Percentiles rank a stretch among this genome's conserved stretches.
Evolutionary conservation across 495 filamentous ascomycete genomes (phyloP).

Genomic region (Parachaetomium inaequale): DNA sequence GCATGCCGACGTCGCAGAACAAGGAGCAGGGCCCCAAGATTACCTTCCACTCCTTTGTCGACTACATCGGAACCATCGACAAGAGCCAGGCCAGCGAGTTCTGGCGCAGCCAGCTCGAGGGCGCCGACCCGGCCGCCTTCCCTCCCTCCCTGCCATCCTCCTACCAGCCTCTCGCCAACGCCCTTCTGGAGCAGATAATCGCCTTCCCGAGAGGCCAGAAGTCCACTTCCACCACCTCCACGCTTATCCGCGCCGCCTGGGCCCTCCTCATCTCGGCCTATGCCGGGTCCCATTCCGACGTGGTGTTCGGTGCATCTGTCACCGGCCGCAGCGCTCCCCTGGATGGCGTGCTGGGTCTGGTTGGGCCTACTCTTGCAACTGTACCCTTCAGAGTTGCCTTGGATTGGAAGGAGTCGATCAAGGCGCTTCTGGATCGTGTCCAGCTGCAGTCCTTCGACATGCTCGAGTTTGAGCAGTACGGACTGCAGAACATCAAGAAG

Average conservation of each 20-base stretch:
- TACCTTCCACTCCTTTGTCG: slow-evolving; percentile 31
- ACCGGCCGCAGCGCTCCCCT: slow-evolving; percentile 47
- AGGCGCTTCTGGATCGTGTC: not conserved
- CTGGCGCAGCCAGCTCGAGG: not conserved
- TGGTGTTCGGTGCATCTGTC: slow-evolving; percentile 42
- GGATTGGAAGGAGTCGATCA: slow-evolving; percentile 3
- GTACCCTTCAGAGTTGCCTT: not conserved
- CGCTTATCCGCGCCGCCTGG: slow-evolving; percentile 43
- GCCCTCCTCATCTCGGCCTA: slow-evolving; percentile 38
- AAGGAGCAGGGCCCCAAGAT: slow-evolving; percentile 16
- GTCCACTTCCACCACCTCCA: slow-evolving; percentile 6
- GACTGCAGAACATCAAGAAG: slow-evolving; percentile 41
- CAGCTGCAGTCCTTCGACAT: slow-evolving; percentile 8
- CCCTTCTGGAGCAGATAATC: not conserved
- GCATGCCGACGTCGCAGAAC: not conserved
- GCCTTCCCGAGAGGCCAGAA: not conserved
- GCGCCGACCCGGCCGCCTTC: not conserved
- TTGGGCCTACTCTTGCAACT: not conserved
- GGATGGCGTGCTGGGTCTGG: slow-evolving; percentile 23
- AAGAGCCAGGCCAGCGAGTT: not conserved
- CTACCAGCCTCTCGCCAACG: not conserved
- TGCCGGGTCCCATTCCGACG: slow-evolving; percentile 36
- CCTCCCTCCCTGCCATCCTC: not conserved
- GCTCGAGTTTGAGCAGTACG: slow-evolving; percentile 22
- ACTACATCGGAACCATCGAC: slow-evolving; percentile 18